These are phyloP conservation scores for Castanea crenata DNA, from an alignment of 306 rosid species.

Conservation along the genomic window DNA sequence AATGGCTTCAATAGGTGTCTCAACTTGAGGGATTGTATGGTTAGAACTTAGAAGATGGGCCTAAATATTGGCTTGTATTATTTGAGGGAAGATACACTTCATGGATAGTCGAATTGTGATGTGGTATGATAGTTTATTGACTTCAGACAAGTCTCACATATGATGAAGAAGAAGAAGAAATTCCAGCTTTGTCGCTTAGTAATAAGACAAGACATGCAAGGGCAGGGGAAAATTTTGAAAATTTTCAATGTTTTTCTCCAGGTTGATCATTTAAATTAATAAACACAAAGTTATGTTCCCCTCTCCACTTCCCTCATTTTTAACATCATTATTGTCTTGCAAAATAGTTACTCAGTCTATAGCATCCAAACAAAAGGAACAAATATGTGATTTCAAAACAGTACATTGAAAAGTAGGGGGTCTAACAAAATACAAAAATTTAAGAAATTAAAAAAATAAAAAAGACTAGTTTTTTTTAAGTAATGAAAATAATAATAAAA, in stretches of 20 bases:
- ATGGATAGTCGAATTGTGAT: not conserved
- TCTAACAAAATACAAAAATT: not conserved
- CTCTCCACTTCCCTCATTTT: not conserved
- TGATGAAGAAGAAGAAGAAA: not conserved
- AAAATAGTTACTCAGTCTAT: not conserved
- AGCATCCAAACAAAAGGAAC: conserved; percentile 14
- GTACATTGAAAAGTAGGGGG: not conserved
- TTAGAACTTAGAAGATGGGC: not conserved
- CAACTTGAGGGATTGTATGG: not conserved
- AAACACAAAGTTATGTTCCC: not conserved
- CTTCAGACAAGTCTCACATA: not conserved
- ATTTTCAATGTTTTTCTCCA: not conserved
- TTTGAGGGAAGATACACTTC: not conserved
- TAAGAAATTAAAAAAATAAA: not conserved
- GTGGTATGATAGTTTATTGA: not conserved
- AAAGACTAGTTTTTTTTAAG: too few species aligned
- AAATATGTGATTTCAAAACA: conserved; percentile 4
- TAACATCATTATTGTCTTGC: not conserved
- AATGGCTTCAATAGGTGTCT: not conserved
- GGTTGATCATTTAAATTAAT: conserved; percentile 1
- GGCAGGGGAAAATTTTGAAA: not conserved
- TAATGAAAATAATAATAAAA: not conserved
- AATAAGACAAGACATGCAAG: not conserved
- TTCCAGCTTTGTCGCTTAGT: not conserved
- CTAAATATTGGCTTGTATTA: not conserved